phyloP scores from a whole-genome alignment of 371 early-diverging fungal genomes.

The Mortierella sp. region DNA sequence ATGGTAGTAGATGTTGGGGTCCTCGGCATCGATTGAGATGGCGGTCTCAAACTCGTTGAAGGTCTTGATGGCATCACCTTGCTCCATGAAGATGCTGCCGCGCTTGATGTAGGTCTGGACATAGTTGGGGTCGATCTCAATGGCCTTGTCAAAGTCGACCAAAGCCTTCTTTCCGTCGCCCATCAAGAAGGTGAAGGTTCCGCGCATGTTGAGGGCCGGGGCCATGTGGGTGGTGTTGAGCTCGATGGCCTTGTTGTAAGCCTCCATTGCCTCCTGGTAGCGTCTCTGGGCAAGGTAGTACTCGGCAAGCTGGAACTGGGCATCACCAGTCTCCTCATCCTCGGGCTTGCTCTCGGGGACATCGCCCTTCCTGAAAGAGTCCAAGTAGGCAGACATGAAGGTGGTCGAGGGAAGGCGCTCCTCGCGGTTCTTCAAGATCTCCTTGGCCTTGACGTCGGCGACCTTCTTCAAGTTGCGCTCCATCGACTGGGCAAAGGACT shows the following conservation, averaged over 20 bases:
- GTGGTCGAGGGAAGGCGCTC: slow-evolving; percentile 90
- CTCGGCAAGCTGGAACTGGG: slow-evolving; percentile 58
- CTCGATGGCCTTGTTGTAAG: slow-evolving; percentile 77
- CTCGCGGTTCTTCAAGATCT: slow-evolving; percentile 75
- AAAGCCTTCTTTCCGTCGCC: slow-evolving; percentile 86
- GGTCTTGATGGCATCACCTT: slow-evolving; percentile 74
- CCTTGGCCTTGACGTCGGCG: slow-evolving; percentile 82
- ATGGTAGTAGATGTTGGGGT: slow-evolving; percentile 90
- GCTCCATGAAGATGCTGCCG: slow-evolving; percentile 92
- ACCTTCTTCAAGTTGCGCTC: slow-evolving; percentile 92
- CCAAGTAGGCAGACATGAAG: slow-evolving; percentile 92
- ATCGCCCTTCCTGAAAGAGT: slow-evolving; percentile 81
- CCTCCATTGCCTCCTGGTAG: slow-evolving; percentile 78
- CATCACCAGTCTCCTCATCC: slow-evolving; percentile 60
- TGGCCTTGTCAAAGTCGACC: slow-evolving; percentile 82
- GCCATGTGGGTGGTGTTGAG: slow-evolving; percentile 66
- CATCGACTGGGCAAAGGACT: slow-evolving; percentile 82
- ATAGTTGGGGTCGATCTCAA: slow-evolving; percentile 83
- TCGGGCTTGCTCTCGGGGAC: slow-evolving; percentile 47
- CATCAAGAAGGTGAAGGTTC: slow-evolving; percentile 90
- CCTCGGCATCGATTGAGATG: slow-evolving; percentile 70
- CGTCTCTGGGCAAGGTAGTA: slow-evolving; percentile 61
- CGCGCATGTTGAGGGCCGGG: slow-evolving; percentile 86
- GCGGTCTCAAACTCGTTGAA: slow-evolving; percentile 82
- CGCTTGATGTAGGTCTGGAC: slow-evolving; percentile 90